These are phyloP conservation scores for Candida ponderosae DNA, from an alignment of 805 yeast genomes.

Conservation along the genomic window DNA sequence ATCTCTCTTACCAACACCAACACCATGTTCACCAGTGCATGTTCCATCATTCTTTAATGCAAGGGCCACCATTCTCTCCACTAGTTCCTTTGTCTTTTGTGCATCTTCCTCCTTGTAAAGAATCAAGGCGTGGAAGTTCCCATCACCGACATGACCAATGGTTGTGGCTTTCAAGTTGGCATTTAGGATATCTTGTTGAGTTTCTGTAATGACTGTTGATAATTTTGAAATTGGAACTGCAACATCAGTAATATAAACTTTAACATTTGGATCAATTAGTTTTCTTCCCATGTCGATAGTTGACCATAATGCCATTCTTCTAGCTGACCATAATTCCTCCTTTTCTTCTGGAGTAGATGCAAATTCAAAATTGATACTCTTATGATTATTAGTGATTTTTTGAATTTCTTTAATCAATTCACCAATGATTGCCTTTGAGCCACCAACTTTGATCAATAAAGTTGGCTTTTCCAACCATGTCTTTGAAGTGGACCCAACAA, in stretches of 20 bases:
- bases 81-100: constrained; percentile 37
- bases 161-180: constrained; percentile 50
- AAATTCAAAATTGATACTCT: constrained; percentile 51
- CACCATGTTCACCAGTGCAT: constrained; percentile 83
- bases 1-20: constrained; percentile 71
- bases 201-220: constrained; percentile 52
- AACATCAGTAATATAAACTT: constrained; percentile 71
- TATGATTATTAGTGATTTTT: constrained; percentile 43
- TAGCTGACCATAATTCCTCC: constrained; percentile 65
- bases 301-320: constrained; percentile 64
- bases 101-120: constrained; percentile 47
- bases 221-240: constrained; percentile 73
- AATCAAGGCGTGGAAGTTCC: constrained; percentile 68
- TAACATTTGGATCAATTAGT: constrained; percentile 35
- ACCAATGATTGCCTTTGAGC: constrained; percentile 36
- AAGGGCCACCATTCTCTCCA: constrained; percentile 52
- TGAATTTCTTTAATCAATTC: constrained; percentile 40
- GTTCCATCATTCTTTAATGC: constrained; percentile 75
- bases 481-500: constrained; percentile 43
- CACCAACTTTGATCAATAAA: constrained; percentile 57
- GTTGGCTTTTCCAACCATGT: constrained; percentile 56
- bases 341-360: constrained; percentile 59
- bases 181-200: constrained; percentile 48
- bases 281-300: constrained; percentile 57
- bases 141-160: constrained; percentile 81